Evolutionary conservation across 768 basidiomycete species (phyloP), one percentile per base, ranked within the genome.

Genomic region (Tricholoma furcatifolium): DNA sequence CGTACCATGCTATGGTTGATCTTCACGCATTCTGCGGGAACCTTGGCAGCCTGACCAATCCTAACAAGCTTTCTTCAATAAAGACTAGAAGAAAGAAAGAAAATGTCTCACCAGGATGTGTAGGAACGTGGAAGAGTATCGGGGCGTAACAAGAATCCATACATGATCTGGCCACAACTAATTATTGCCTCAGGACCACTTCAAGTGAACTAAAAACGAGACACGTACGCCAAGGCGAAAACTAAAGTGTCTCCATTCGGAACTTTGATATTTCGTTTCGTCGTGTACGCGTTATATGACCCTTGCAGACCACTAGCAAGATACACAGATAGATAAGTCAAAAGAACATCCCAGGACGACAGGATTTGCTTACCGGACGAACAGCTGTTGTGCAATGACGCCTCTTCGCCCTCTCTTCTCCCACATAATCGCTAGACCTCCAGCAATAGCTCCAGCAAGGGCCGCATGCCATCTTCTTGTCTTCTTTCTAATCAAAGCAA

Each of bases 141-240:
- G 15, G 91, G 93, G 36, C 88, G 78, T 34, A 91, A 65, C 24
- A 93, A 71, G 62, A 83, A 88, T 2, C 77, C 85, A 63, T 91
- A 94, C 65, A 93, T 70, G 65, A 98, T 96, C 67, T 96, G 93
- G 3, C 84, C 86, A 60, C 85, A 94, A 14, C 89, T 91, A 18
- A 8, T 23, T 46, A 50, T 39, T 4, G 38, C 2, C 34, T 57
- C 6, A 55, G 27, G n/a, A 40, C 47, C 7, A 24, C 51, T 18
- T 51, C 32, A 46, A 20, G 10, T n/a, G 15, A 50, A 18, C 36
- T 18, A 15, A 11, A n/a, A 51, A 42, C 39, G 2, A 14, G 8
- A 36, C 15, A 67, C 80, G 10, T 62, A 91, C 87, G 83, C 83
- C 4, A 93, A 61, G 0, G 85, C 76, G 62, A 98, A 97, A 9